Evolutionary conservation across 2,329 filamentous ascomycete genomes (phyloP).

Genomic region (Cladosporium sp.): DNA sequence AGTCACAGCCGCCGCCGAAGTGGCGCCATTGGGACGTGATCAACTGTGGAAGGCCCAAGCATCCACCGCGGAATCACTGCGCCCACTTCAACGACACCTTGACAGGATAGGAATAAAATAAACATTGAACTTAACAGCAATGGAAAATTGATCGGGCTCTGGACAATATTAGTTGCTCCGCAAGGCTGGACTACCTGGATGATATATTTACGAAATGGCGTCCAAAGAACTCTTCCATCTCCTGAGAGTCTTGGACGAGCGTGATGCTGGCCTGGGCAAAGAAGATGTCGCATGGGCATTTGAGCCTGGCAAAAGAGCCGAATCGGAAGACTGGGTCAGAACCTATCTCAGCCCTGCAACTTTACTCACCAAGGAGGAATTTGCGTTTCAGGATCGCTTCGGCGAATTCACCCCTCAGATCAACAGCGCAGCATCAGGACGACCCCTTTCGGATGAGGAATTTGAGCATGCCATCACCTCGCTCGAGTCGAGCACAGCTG

Average conservation of each 20-base stretch:
- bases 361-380: constrained; percentile 47
- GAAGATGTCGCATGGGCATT: constrained; percentile 49
- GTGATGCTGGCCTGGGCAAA: constrained; percentile 40
- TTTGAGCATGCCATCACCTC: constrained; percentile 59
- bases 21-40: background rate
- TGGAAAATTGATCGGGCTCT: background rate
- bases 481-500: constrained; percentile 60
- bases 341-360: constrained; percentile 45
- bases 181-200: no score
- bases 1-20: constrained; percentile 1
- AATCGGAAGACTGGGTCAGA: constrained; percentile 42
- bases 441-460: constrained; percentile 56
- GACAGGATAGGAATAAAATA: background rate
- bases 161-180: no score
- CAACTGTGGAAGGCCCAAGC: background rate
- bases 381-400: constrained; percentile 18
- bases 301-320: constrained; percentile 37
- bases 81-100: background rate
- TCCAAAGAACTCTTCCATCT: constrained; percentile 35
- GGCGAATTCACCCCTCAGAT: constrained; percentile 12
- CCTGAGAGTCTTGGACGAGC: constrained; percentile 41
- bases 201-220: constrained; percentile 14
- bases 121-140: background rate
- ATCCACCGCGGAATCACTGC: background rate
- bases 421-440: constrained; percentile 19